These are phyloP conservation scores for Solanum medicagineum DNA, from an alignment of 257 asterid species.

Conservation along the genomic window DNA sequence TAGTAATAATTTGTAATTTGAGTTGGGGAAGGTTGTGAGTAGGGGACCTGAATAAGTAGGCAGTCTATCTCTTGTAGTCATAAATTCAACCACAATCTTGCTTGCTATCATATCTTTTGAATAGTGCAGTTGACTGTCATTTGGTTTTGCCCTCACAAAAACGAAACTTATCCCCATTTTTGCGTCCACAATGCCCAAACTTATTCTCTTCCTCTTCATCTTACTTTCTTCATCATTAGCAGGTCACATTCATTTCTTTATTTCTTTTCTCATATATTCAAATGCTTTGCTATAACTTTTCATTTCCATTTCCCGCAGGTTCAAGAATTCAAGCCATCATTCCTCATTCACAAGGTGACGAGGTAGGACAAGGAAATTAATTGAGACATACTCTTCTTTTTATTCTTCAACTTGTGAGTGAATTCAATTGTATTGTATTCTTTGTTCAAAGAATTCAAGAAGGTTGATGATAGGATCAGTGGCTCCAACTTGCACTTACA, in stretches of 20 bases:
- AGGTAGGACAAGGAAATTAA: slow-evolving; percentile 10
- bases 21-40: slow-evolving; percentile 28
- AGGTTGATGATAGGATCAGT: slow-evolving; percentile 75
- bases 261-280: not conserved
- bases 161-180: not conserved
- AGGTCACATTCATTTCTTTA: slow-evolving; percentile 18
- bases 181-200: slow-evolving; percentile 19
- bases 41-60: slow-evolving; percentile 59
- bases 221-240: slow-evolving; percentile 25
- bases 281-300: not conserved
- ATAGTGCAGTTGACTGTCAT: not conserved
- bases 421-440: not conserved
- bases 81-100: slow-evolving; percentile 36
- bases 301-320: slow-evolving; percentile 20
- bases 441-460: slow-evolving; percentile 2
- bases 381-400: not conserved
- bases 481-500: slow-evolving; percentile 85
- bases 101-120: slow-evolving; percentile 19
- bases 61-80: slow-evolving; percentile 54
- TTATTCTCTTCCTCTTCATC: slow-evolving; percentile 21
- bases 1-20: not conserved
- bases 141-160: slow-evolving; percentile 1
- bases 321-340: slow-evolving; percentile 26
- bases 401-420: not conserved
- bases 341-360: slow-evolving; percentile 7